Conservation (phyloP, 2,329 filamentous ascomycete species). For the Fusarium ambrosium region DNA sequence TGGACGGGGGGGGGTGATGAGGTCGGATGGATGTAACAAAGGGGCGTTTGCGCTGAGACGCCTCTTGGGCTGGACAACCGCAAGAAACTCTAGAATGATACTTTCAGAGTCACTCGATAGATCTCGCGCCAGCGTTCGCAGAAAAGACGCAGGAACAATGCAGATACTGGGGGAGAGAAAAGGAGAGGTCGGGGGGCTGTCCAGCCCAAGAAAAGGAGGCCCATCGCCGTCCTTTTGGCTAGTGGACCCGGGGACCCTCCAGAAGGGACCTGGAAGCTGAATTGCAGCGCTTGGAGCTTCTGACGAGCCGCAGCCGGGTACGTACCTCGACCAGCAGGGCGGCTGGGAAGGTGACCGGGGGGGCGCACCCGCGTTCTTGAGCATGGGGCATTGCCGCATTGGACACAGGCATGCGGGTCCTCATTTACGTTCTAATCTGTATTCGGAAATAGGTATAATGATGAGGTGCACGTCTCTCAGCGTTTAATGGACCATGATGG, state of each 20-base stretch:
- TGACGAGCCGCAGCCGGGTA: constrained; percentile 5
- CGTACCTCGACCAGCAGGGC: constrained; percentile 29
- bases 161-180: constrained; percentile 25
- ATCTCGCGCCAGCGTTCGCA: not conserved
- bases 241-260: constrained; percentile 37
- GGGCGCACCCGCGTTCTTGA: constrained; percentile 32
- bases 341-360: constrained; percentile 32
- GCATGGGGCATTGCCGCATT: constrained; percentile 27
- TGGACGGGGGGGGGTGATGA: not conserved
- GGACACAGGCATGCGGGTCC: not conserved
- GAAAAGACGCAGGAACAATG: constrained; percentile 17
- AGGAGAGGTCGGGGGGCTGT: constrained; percentile 40
- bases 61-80: constrained; percentile 12
- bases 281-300: constrained; percentile 30
- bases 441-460: constrained; percentile 9
- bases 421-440: constrained; percentile 17
- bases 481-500: constrained; percentile 9
- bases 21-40: constrained; percentile 34
- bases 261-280: constrained; percentile 37
- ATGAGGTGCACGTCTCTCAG: constrained; percentile 22
- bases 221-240: constrained; percentile 38
- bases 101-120: constrained; percentile 9
- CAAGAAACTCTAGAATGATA: constrained; percentile 20
- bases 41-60: constrained; percentile 29
- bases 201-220: constrained; percentile 43